A percentile compares a stretch with the other conserved stretches of the same genome.
Evolutionary conservation across 148 eudicot species (phyloP).

Genomic region (Heliosperma pusillum): DNA sequence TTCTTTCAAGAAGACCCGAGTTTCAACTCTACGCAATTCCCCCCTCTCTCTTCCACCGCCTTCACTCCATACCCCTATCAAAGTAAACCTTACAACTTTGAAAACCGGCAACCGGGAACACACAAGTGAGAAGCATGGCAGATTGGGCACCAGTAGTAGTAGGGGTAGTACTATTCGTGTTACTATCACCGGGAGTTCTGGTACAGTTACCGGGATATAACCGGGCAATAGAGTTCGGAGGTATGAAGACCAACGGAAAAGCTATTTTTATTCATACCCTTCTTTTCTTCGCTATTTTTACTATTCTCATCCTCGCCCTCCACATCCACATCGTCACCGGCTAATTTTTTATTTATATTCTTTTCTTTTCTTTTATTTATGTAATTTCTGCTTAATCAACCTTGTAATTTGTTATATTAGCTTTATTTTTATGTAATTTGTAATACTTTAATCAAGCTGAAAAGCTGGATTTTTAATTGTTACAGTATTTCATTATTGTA

Average conservation of each 20-base stretch:
- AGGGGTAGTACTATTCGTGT: slow-evolving; percentile 56
- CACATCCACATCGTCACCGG: slow-evolving; percentile 45
- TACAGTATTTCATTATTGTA: no score
- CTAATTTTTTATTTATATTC: not conserved
- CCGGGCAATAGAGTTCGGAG: slow-evolving; percentile 47
- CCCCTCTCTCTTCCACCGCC: not conserved
- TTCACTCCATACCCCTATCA: not conserved
- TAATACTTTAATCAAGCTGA: no score
- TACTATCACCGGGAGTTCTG: slow-evolving; percentile 51
- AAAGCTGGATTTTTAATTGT: no score
- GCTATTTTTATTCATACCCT: slow-evolving; percentile 47
- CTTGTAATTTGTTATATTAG: not conserved
- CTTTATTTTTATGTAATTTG: no score
- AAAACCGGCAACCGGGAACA: slow-evolving; percentile 1
- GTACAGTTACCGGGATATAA: slow-evolving; percentile 53
- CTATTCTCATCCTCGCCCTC: slow-evolving; percentile 40
- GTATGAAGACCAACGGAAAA: slow-evolving; percentile 54
- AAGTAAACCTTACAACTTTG: no score
- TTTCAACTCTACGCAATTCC: not conserved
- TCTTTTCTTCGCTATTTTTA: slow-evolving; percentile 42
- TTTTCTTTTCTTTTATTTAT: no score
- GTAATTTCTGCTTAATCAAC: not conserved
- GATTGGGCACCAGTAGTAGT: slow-evolving; percentile 71
- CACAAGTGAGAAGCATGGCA: slow-evolving; percentile 25
- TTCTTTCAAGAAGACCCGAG: not conserved